These are phyloP conservation scores for Tetracladium setigerum DNA, from an alignment of 495 filamentous ascomycete genomes.

Conservation along the genomic window DNA sequence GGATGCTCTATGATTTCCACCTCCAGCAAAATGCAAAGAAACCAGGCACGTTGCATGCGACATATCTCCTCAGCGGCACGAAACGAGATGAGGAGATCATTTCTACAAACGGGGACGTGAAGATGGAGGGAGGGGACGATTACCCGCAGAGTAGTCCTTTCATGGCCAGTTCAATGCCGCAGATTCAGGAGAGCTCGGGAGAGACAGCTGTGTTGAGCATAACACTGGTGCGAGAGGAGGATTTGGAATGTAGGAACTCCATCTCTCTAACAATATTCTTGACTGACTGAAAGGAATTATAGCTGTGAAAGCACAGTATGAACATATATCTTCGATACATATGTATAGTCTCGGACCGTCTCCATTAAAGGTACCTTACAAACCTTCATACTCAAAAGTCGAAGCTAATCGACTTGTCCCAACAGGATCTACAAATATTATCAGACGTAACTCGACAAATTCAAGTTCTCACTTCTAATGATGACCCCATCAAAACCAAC, in stretches of 20 bases:
- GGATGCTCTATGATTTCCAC: slow-evolving; percentile 91
- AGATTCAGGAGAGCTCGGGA: slow-evolving; percentile 20
- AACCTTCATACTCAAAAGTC: not conserved
- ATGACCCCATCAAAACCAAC: slow-evolving; percentile 55
- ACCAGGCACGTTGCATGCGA: slow-evolving; percentile 70
- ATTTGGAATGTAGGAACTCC: slow-evolving; percentile 54
- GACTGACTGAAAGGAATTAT: not conserved
- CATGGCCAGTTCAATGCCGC: slow-evolving; percentile 38
- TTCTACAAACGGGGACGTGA: slow-evolving; percentile 21
- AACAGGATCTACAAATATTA: slow-evolving; percentile 61
- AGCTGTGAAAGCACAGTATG: slow-evolving; percentile 55
- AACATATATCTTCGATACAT: slow-evolving; percentile 67
- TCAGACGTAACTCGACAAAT: slow-evolving; percentile 59
- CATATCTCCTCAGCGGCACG: slow-evolving; percentile 73
- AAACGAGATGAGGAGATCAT: slow-evolving; percentile 22
- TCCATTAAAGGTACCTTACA: slow-evolving; percentile 47
- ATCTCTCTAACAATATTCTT: not conserved
- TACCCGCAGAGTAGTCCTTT: slow-evolving; percentile 67
- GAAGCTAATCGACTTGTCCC: not conserved
- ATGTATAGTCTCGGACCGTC: slow-evolving; percentile 78
- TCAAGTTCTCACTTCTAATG: slow-evolving; percentile 39
- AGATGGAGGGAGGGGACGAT: slow-evolving; percentile 55
- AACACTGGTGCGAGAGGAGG: slow-evolving; percentile 71
- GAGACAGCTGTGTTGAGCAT: slow-evolving; percentile 45
- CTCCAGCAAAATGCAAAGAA: slow-evolving; percentile 68